Base-by-base conservation (phyloP, 495 filamentous ascomycete genomes). In the Hypoxylon subgilvum region DNA sequence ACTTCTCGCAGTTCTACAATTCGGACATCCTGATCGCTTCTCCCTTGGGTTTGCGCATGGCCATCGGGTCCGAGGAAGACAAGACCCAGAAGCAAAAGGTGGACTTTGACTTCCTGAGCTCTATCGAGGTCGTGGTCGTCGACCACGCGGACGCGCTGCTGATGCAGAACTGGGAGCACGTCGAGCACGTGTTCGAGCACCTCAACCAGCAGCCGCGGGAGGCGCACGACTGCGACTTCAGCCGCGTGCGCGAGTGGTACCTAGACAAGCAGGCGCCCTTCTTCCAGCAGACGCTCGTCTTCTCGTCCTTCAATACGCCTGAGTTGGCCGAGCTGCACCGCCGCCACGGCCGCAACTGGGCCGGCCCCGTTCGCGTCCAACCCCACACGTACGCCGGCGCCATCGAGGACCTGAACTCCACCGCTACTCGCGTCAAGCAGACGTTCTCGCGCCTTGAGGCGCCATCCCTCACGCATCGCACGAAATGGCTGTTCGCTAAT, bases 91-190 rank as follows among this genome's bases (percentile, higher is more conserved):
- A 92, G 73, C n/a, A n/a, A n/a, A 93, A 92, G 67, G 76, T 83
- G 7, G 94, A 98, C 67, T 86, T 84, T 63, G 94, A 98, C 71
- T 98, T 96, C 69, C 81, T 98, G 16, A 91, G 86, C 39, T 96
- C 91, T 0, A 89, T 98, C 63, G 94, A 98, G 71, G 69, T 98
- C 7, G 86, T 91, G 18, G 78, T 98, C 30, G 79, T 95, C 39
- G 94, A 98, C 71, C 91, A 96, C 69, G 89, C 91, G 32, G 95
- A 97, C 70, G 91, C 92, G 1, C 79, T 97, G 12, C 82, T 92
- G 13, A 97, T 96, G 92, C 94, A 98, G 68, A 96, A 96, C 73
- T 97, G 95, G 94, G 92, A 96, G 63, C 92, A 97, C 73, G 82
- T 96, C 46, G 88, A 91, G 62, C 89, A 86, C 69, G 85, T 96